These are phyloP conservation scores for Daldinia caldariorum DNA, from an alignment of 495 filamentous ascomycete genomes.

Conservation along the genomic window DNA sequence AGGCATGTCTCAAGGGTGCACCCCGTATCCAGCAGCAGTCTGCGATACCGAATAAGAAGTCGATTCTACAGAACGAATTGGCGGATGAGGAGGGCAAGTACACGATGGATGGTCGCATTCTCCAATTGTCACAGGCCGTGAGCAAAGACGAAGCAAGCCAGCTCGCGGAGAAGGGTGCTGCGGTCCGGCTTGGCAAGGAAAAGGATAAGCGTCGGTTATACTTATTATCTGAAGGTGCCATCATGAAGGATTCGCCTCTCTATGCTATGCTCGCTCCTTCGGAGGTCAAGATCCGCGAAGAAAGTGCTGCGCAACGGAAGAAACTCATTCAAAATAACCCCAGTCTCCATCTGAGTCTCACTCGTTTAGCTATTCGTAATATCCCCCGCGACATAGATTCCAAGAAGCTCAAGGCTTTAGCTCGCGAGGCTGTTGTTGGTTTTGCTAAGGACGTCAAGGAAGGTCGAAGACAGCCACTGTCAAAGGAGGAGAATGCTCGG, in stretches of 20 bases:
- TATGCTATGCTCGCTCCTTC: constrained; percentile 79
- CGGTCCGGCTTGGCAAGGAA: constrained; percentile 72
- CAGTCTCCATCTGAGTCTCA: constrained; percentile 86
- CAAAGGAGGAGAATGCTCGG: constrained; percentile 84
- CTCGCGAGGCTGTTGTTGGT: constrained; percentile 87
- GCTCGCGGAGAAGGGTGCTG: constrained; percentile 73
- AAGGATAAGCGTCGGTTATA: constrained; percentile 94
- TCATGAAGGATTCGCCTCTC: constrained; percentile 74
- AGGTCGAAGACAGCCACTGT: constrained; percentile 75
- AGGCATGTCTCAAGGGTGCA: constrained; percentile 74
- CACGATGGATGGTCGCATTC: constrained; percentile 86
- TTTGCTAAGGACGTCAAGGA: constrained; percentile 90
- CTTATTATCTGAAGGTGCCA: constrained; percentile 85
- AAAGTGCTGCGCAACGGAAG: constrained; percentile 87
- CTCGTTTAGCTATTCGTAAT: constrained; percentile 93
- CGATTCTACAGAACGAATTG: constrained; percentile 83
- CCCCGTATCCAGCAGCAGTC: constrained; percentile 64
- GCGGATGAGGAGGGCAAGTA: constrained; percentile 81
- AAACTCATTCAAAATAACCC: constrained; percentile 90
- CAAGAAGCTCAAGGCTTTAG: constrained; percentile 91
- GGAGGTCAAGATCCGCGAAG: constrained; percentile 87
- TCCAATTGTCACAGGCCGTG: constrained; percentile 87
- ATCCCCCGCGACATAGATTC: constrained; percentile 83
- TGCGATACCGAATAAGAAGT: constrained; percentile 67
- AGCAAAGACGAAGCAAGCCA: constrained; percentile 78